These are phyloP conservation scores for Conticribra weissflogii DNA, from an alignment of 108 stramenopile genomes.

Conservation along the genomic window DNA sequence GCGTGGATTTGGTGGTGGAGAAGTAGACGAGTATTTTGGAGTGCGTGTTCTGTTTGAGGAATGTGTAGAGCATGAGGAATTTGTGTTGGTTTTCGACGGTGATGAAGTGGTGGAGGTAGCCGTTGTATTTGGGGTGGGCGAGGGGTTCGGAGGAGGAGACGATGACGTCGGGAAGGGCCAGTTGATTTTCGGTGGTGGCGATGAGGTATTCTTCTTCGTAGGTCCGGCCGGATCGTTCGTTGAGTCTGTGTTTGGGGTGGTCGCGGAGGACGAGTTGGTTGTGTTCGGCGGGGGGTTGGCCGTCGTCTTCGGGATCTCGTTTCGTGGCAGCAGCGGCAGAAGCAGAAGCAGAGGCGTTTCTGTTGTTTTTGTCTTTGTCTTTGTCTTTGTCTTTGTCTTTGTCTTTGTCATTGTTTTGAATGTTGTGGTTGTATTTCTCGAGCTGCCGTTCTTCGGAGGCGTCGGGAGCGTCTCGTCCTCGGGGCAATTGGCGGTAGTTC, in stretches of 20 bases:
- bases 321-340: background rate
- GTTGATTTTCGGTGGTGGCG: background rate
- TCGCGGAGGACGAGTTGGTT: too few species aligned
- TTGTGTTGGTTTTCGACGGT: constrained; percentile 43
- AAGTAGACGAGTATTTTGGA: constrained; percentile 40
- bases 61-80: constrained; percentile 46
- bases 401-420: too few species aligned
- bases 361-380: too few species aligned
- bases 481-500: background rate
- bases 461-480: background rate
- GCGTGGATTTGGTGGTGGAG: constrained; percentile 36
- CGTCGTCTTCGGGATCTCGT: too few species aligned
- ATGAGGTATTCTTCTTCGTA: background rate
- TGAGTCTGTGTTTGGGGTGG: background rate
- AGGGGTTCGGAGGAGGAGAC: background rate
- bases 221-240: background rate
- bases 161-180: constrained; percentile 2
- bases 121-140: constrained; percentile 14
- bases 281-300: too few species aligned
- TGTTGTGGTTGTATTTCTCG: too few species aligned
- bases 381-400: too few species aligned
- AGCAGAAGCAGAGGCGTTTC: background rate
- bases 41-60: constrained; percentile 27
- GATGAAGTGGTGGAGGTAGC: constrained; percentile 40
- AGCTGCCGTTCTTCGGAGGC: too few species aligned